Base-by-base conservation (phyloP, 768 basidiomycete species). In the Podaxis sp. region DNA sequence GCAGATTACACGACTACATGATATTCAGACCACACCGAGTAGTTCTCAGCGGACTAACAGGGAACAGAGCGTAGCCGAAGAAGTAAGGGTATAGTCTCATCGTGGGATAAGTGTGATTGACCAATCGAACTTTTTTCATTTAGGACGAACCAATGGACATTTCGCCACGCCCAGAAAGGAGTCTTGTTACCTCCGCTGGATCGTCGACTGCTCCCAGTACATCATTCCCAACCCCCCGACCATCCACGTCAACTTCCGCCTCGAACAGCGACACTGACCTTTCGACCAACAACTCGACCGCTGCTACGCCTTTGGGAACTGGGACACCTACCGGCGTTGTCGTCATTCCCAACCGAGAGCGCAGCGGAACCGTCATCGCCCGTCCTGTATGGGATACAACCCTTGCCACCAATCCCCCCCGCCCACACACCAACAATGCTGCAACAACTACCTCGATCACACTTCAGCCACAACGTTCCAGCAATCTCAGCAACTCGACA, bases 361-460 rank as follows among this genome's bases (percentile, higher is more conserved):
- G 90, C 50, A 89, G 89, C 64, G 90, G 89, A 9, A 93, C 90
- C 1, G 80, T 92, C 64, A 84, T 91, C 60, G 89, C 82, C 15
- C 84, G 88, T 88, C 66, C 77, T 73, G 24, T 67, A 65, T 25
- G 66, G 69, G 47, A 50, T 7, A 15, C 43, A 17, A n/a, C 43
- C 12, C 43, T 19, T 17, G 1, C n/a, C 19, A 19, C 33, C 17
- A 46, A 46, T 19, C n/a, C 17, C 17, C 43, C 17, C 6, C n/a
- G 9, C 15, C 66, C 51, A 60, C 59, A 63, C 17, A 33, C 15
- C 55, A 54, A 36, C 59, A 61, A 37, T 53, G 38, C 9, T 12
- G 27, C 65, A 25, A 65, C 69, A 33, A 59, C 66, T 3, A 61
- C 54, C 11, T 57, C 33, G 17, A 61, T 13, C 68, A 66, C 25